Evolutionary conservation across 805 yeast species (phyloP).

Genomic region (Peterozyma xylosa): DNA sequence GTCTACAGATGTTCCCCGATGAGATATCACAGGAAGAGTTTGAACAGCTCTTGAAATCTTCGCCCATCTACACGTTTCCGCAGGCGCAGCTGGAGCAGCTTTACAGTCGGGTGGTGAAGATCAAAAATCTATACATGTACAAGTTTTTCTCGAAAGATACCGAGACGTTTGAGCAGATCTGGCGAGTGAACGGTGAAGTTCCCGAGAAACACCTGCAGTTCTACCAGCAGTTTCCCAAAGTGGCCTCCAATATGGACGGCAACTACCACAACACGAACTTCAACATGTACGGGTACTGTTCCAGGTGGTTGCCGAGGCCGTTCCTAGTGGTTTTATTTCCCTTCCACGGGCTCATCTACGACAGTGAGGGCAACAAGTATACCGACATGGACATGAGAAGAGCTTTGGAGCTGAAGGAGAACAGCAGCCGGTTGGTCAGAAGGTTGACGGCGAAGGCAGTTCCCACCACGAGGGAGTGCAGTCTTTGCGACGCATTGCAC

Average conservation of each 20-base stretch:
- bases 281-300: conserved; percentile 22
- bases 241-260: conserved; percentile 21
- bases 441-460: conserved; percentile 20
- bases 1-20: too few relatives aligned
- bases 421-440: conserved; percentile 3
- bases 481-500: conserved; percentile 17
- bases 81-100: too few relatives aligned
- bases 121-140: conserved; percentile 5
- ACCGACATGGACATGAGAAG: neutral
- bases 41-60: too few relatives aligned
- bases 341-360: conserved; percentile 14
- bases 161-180: conserved; percentile 18
- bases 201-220: conserved; percentile 20
- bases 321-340: conserved; percentile 19
- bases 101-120: too few relatives aligned
- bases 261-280: conserved; percentile 22
- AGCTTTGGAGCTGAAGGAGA: neutral
- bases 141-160: conserved; percentile 18
- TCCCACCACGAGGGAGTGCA: conserved; percentile 23
- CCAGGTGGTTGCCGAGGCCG: conserved; percentile 24
- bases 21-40: too few relatives aligned
- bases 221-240: conserved; percentile 24
- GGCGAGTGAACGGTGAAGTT: conserved; percentile 19
- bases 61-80: too few relatives aligned
- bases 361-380: conserved; percentile 1